Evolutionary conservation across 306 rosid genomes (phyloP).

Genomic region (Oemleria cerasiformis): DNA sequence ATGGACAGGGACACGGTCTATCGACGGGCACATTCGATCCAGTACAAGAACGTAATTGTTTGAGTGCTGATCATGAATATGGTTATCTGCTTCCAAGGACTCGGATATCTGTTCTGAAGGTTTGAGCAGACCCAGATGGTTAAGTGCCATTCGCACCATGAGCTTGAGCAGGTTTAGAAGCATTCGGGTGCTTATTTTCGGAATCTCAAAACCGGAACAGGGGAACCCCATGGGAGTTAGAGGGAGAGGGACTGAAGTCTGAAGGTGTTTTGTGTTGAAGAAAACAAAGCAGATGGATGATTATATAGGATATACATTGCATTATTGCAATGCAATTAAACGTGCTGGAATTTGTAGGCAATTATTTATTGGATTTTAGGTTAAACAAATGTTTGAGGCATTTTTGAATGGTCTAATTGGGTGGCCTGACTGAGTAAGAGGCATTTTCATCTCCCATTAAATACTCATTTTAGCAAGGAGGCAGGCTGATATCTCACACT

Average conservation of each 20-base stretch:
- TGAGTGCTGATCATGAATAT: no score
- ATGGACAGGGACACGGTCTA: conserved; percentile 22
- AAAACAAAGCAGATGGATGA: not conserved
- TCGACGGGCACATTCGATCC: conserved; percentile 3
- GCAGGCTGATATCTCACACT: no score
- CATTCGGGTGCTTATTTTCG: not conserved
- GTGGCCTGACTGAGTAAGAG: no score
- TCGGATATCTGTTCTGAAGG: no score
- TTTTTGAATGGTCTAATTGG: no score
- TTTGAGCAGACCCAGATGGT: not conserved
- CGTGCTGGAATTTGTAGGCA: not conserved
- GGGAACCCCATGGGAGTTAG: conserved; percentile 2
- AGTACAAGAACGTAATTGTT: no score
- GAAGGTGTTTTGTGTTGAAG: not conserved
- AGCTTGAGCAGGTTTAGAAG: not conserved
- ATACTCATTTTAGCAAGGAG: no score
- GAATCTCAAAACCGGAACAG: conserved; percentile 1
- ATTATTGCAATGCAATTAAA: no score
- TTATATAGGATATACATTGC: not conserved
- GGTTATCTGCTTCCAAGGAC: no score
- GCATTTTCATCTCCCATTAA: no score
- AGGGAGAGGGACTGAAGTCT: not conserved
- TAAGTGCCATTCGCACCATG: not conserved
- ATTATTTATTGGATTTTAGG: no score
- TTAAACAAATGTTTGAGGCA: no score